Conservation (phyloP, 352 stramenopile genomes). For the Globisporangium rhizosaccharum region DNA sequence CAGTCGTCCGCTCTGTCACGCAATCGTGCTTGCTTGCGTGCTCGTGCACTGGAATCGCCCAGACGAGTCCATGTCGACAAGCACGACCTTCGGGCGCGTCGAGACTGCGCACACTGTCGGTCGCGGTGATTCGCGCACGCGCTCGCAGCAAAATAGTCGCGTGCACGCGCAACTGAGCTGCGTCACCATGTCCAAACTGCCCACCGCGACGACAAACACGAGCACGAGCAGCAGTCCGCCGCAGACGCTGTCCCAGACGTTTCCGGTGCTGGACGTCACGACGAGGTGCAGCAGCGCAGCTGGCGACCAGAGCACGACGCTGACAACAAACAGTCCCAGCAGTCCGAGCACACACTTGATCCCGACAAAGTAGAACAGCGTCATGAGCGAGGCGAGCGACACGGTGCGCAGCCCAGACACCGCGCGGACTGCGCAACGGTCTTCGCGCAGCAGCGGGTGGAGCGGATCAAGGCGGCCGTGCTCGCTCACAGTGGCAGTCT, state of each 20-base stretch:
- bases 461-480: neutral
- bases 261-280: too few relatives aligned
- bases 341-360: conserved; percentile 17
- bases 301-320: conserved; percentile 5
- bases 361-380: conserved; percentile 20
- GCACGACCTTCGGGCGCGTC: neutral
- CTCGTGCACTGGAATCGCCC: neutral
- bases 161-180: conserved; percentile 12
- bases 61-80: neutral
- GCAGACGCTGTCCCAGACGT: neutral
- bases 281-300: neutral
- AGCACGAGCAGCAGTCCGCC: conserved; percentile 3
- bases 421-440: conserved; percentile 1
- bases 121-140: neutral
- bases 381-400: conserved; percentile 10
- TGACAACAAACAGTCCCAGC: conserved; percentile 6
- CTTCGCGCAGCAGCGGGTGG: conserved; percentile 1
- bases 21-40: neutral
- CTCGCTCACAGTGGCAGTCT: neutral
- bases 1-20: neutral
- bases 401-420: conserved; percentile 7
- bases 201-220: conserved; percentile 10
- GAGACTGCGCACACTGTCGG: neutral
- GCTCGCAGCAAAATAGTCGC: conserved; percentile 18
- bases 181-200: conserved; percentile 13